Conservation (phyloP, 2,329 filamentous ascomycete genomes). For the Monosporascus cannonballus region DNA sequence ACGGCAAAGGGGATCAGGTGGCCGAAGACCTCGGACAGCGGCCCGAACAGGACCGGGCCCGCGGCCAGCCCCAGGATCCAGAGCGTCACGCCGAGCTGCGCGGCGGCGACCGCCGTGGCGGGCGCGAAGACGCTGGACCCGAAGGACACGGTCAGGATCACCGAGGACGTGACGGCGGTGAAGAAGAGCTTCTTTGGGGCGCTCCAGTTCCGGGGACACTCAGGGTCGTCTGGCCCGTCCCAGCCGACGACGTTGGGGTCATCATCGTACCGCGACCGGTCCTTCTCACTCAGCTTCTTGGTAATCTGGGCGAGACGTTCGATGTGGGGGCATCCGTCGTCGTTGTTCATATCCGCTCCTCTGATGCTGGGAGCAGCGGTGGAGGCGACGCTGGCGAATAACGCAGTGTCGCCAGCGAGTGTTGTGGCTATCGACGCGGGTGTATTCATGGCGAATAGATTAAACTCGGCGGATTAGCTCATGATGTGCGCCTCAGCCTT, state of each 20-base stretch:
- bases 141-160: slow-evolving; percentile 11
- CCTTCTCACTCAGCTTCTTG: background rate
- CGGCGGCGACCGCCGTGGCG: slow-evolving; percentile 6
- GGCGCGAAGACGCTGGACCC: slow-evolving; percentile 14
- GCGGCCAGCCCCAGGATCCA: slow-evolving; percentile 10
- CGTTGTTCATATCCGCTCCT: background rate
- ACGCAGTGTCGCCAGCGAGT: slow-evolving; percentile 1
- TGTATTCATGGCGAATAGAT: background rate
- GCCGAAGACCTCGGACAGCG: slow-evolving; percentile 9
- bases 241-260: slow-evolving; percentile 6
- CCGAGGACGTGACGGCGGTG: slow-evolving; percentile 7
- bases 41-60: slow-evolving; percentile 12
- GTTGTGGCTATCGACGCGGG: slow-evolving; percentile 1
- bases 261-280: background rate
- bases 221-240: slow-evolving; percentile 13
- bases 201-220: slow-evolving; percentile 12
- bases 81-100: slow-evolving; percentile 8
- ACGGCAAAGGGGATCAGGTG: slow-evolving; percentile 9
- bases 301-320: background rate
- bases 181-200: slow-evolving; percentile 7
- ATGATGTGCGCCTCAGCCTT: too few relatives aligned
- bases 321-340: background rate
- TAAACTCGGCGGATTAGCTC: background rate
- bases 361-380: background rate
- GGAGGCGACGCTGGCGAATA: background rate